A percentile compares a stretch with the other conserved stretches of the same genome.
These are phyloP conservation scores for Botryotinia calthae DNA, from an alignment of 2,329 filamentous ascomycete genomes.

Conservation along the genomic window DNA sequence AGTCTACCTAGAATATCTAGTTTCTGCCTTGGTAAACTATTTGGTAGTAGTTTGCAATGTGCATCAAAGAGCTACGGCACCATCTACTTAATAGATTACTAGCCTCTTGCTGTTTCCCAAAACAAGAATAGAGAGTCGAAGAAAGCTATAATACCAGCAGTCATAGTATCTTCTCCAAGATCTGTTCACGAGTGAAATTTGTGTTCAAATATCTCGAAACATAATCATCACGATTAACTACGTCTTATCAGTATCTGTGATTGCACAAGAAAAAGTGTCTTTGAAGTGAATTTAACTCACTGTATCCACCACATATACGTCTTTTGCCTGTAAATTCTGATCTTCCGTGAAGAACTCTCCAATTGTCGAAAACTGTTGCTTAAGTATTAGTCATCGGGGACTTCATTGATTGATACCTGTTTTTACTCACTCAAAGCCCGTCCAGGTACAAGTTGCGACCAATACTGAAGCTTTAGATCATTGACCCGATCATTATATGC, in stretches of 20 bases:
- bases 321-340: conserved; percentile 78
- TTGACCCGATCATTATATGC: conserved; percentile 71
- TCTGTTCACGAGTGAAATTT: conserved; percentile 49
- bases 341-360: conserved; percentile 87
- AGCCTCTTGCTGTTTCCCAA: accelerated
- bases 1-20: no score
- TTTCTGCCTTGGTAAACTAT: neutral
- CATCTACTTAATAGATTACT: neutral
- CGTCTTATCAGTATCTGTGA: neutral
- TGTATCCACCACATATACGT: conserved; percentile 87
- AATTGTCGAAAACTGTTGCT: conserved; percentile 83
- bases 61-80: no score
- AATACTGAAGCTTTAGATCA: conserved; percentile 65
- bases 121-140: neutral
- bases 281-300: conserved; percentile 51
- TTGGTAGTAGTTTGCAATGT: neutral
- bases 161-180: conserved; percentile 34
- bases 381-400: neutral
- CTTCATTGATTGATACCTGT: neutral
- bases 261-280: neutral
- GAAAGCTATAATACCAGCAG: neutral
- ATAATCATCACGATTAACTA: conserved; percentile 79
- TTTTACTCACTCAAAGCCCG: conserved; percentile 64
- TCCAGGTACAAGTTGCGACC: conserved; percentile 79
- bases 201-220: conserved; percentile 72